phyloP scores from a whole-genome alignment of 441 rosid genomes.

The Pelargonium cotyledonis region DNA sequence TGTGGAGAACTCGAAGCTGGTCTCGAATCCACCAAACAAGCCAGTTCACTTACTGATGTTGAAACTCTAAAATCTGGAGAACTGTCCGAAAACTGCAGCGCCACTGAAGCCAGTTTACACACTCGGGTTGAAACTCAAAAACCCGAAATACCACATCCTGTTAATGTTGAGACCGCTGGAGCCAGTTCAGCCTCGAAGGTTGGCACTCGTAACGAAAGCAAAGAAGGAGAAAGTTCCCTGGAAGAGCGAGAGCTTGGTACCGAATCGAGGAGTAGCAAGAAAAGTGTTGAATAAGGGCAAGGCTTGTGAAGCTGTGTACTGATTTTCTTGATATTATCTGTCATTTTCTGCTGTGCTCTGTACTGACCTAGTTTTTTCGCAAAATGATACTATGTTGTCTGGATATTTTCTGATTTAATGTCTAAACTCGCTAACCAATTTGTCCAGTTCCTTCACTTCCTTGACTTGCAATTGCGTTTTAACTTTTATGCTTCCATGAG shows the following conservation, averaged over 20 bases:
- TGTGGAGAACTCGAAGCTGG: slow-evolving; percentile 38
- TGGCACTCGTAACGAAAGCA: slow-evolving; percentile 6
- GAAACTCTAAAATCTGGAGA: slow-evolving; percentile 4
- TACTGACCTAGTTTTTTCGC: too few relatives aligned
- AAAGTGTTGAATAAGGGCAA: slow-evolving; percentile 10
- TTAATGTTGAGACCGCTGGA: neutral
- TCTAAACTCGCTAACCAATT: too few relatives aligned
- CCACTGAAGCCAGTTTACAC: neutral
- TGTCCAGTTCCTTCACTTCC: too few relatives aligned
- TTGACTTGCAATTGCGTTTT: too few relatives aligned
- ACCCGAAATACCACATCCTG: too few relatives aligned
- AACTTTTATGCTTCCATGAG: too few relatives aligned
- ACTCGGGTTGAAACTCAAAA: too few relatives aligned
- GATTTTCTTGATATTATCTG: neutral
- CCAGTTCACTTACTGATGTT: slow-evolving; percentile 9
- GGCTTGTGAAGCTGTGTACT: neutral
- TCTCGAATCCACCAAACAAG: slow-evolving; percentile 10
- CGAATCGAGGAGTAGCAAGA: slow-evolving; percentile 20
- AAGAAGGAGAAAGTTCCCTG: slow-evolving; percentile 9
- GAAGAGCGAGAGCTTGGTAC: slow-evolving; percentile 5
- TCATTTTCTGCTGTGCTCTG: neutral
- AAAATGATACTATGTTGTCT: too few relatives aligned
- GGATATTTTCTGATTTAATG: too few relatives aligned
- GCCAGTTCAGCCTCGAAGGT: neutral
- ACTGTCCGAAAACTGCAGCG: neutral